Base-by-base conservation (phyloP, 148 eudicot genomes). In the Heliosperma pusillum region DNA sequence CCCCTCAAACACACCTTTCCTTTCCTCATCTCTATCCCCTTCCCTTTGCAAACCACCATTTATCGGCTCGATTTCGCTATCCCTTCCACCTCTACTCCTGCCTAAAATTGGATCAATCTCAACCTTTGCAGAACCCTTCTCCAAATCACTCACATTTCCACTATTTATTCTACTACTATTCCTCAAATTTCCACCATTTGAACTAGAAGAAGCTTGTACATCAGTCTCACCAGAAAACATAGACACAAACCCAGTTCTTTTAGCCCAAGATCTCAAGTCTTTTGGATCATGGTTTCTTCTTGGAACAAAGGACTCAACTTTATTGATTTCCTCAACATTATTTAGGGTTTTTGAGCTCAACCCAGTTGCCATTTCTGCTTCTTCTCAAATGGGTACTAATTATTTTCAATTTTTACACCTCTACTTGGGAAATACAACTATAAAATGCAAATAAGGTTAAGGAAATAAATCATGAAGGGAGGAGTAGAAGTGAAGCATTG, bases 241-340 rank as follows among this genome's bases (percentile, higher is more conserved):
- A 22, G 98, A 94, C 53, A 92, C 97, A 80, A 94, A 94, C 57
- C 98, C 98, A 69, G 98, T 94, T 76, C 87, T 87, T 79, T 94
- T 94, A 27, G 98, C 98, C 98, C 98, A 91, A 86, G 97, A 88
- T 84, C 78, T 86, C 82, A 94, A 86, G 81, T 91, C 96, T 77
- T 73, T 89, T 16, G 98, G 97, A 75, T 89, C 89, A 80, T 91
- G 88, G 56, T 90, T 88, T 77, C 76, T 85, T 69, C 77, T 80
- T 27, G 96, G 87, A 72, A 84, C 82, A 85, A 91, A 94, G 33
- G 93, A 90, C 45, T 91, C 93, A 33, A 91, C 73, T 21, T 72
- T 75, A 5, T 69, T n/a, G 67, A 36, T 40, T 47, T 75, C 56
- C 42, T 61, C 63, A 11, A 21, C 77, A 58, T 78, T 85, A 17